These are phyloP conservation scores for Aspergillus sparsus DNA, from an alignment of 495 filamentous ascomycete genomes.

Conservation along the genomic window DNA sequence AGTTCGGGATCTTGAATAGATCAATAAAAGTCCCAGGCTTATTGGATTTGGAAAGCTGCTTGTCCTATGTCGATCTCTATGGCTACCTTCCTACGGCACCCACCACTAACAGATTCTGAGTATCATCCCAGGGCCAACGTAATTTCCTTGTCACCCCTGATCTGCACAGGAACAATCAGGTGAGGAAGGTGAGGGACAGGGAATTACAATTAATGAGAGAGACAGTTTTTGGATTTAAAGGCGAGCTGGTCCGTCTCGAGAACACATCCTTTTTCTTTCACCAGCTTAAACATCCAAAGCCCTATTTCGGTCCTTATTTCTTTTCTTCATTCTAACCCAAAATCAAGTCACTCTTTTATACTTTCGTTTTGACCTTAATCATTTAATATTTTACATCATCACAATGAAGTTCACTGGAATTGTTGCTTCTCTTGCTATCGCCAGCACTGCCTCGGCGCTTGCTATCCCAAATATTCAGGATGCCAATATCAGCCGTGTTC, in stretches of 20 bases:
- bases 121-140: neutral
- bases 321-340: slow-evolving; percentile 23
- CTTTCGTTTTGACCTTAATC: slow-evolving; percentile 12
- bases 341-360: slow-evolving; percentile 2
- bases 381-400: slow-evolving; percentile 17
- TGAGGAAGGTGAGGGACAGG: neutral
- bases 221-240: neutral
- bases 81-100: neutral
- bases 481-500: slow-evolving; percentile 14
- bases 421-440: slow-evolving; percentile 28
- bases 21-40: neutral
- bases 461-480: slow-evolving; percentile 23
- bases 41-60: neutral
- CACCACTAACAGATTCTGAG: neutral
- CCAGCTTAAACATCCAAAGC: slow-evolving; percentile 22
- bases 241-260: neutral
- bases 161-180: slow-evolving; percentile 9
- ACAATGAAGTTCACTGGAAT: slow-evolving; percentile 48
- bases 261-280: slow-evolving; percentile 4
- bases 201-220: neutral
- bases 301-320: slow-evolving; percentile 27
- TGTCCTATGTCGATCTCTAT: slow-evolving; percentile 1
- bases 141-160: slow-evolving; percentile 15
- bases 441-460: slow-evolving; percentile 28
- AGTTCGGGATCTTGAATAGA: neutral